These are phyloP conservation scores for Daldinia eschscholtzii DNA, from an alignment of 2,329 filamentous ascomycete species.

Conservation along the genomic window DNA sequence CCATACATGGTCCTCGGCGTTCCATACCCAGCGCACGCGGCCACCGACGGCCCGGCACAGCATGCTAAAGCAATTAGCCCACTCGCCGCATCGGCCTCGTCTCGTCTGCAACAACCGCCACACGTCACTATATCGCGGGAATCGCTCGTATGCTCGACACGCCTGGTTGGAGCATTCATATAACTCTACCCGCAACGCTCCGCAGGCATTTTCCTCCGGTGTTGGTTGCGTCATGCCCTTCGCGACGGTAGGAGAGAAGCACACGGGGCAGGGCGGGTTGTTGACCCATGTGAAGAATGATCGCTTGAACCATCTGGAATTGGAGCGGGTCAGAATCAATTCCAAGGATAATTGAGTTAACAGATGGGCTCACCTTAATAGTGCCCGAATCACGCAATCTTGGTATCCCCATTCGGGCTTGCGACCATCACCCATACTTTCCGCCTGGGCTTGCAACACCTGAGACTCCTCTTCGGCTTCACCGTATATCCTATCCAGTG, in stretches of 20 bases:
- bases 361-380: conserved; percentile 76
- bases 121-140: conserved; percentile 94
- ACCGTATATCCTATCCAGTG: conserved; percentile 89
- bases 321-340: conserved; percentile 27
- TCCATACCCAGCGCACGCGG: conserved; percentile 97
- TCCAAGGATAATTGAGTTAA: not conserved
- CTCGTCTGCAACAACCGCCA: conserved; percentile 91
- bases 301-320: conserved; percentile 87
- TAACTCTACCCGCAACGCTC: conserved; percentile 87
- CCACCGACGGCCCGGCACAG: conserved; percentile 92
- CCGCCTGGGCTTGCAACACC: conserved; percentile 86
- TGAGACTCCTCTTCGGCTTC: conserved; percentile 95
- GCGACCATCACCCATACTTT: conserved; percentile 83
- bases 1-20: conserved; percentile 97
- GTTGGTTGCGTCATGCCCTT: conserved; percentile 87
- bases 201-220: conserved; percentile 89
- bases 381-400: conserved; percentile 91
- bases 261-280: conserved; percentile 87
- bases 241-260: conserved; percentile 83
- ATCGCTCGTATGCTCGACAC: conserved; percentile 86
- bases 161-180: conserved; percentile 84
- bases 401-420: conserved; percentile 96
- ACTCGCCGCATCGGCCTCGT: conserved; percentile 90
- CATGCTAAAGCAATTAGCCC: conserved; percentile 99
- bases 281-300: conserved; percentile 98